Base-by-base conservation (phyloP, 2,329 filamentous ascomycete species). In the Fusarium veterinarium region DNA sequence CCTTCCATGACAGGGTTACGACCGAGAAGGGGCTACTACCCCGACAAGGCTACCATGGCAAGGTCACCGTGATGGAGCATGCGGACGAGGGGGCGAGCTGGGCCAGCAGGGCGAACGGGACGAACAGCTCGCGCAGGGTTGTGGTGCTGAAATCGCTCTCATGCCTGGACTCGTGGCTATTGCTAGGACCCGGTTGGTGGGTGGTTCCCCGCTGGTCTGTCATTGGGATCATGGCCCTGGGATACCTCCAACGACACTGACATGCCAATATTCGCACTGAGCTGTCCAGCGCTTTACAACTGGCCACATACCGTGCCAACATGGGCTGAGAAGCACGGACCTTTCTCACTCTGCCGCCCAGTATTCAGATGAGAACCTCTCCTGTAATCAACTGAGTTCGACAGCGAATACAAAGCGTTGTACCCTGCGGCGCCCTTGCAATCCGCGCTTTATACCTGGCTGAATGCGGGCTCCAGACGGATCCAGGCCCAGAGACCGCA, bases 1-100 rank as follows among this genome's bases (percentile, higher is more conserved):
- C 72, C 75, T 77, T 77, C 75, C 75, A 67, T 76, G 75, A 74
- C 75, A 77, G 70, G 75, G 75, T 76, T 76, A 77, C 65, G 69
- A 73, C 73, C 64, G 63, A 69, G 75, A 77, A 74, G 74, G 75
- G 73, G 69, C 69, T 72, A 66, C 59, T 71, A 73, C 64, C 73
- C 64, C 71, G 69, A 74, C 75, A 73, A 76, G 74, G 74, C 74
- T 75, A 76, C 74, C 74, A 74, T 74, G 68, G 38, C 67, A 65
- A 72, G 71, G 71, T 57, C 68, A 45, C 23, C 69, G 56, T 69
- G 67, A 74, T 60, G 67, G 67, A 69, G 71, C 56, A 52, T 73
- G 65, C 40, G 69, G 59, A 59, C 64, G 72, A 74, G 71, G 71
- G 71, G 71, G 67, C 71, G 52, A 73, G 71, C 71, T 74, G 71